phyloP scores from a whole-genome alignment of 805 yeast species.

The Yarrowia yakushimensis region DNA sequence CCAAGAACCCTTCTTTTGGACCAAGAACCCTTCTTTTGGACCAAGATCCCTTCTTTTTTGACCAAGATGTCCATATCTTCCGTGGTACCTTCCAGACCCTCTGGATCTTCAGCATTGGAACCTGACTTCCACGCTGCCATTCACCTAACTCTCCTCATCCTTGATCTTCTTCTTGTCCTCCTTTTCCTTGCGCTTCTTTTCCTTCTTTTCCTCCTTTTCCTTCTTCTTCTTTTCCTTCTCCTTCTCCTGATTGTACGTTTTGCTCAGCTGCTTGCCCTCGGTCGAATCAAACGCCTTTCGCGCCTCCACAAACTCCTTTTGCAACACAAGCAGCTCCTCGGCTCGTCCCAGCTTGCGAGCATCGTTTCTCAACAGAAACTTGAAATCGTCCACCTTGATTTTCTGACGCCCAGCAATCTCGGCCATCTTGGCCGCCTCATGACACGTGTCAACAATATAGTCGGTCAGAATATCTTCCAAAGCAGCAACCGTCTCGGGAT shows the following conservation, averaged over 20 bases:
- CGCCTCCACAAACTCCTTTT: slow-evolving; percentile 61
- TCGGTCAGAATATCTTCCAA: slow-evolving; percentile 65
- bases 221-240: slow-evolving; percentile 34
- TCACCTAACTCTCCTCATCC: background rate
- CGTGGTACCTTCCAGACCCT: no score
- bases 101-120: no score
- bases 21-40: no score
- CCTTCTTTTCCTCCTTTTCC: slow-evolving; percentile 33
- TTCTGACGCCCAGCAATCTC: slow-evolving; percentile 54
- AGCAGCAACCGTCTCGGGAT: slow-evolving; percentile 60
- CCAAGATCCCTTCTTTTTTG: no score
- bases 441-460: slow-evolving; percentile 60
- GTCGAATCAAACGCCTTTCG: slow-evolving; percentile 63
- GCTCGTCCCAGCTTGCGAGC: slow-evolving; percentile 66
- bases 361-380: slow-evolving; percentile 64
- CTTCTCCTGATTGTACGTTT: slow-evolving; percentile 32
- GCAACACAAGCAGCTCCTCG: slow-evolving; percentile 57
- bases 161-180: slow-evolving; percentile 32
- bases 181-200: slow-evolving; percentile 37
- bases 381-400: slow-evolving; percentile 68
- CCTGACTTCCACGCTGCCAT: no score
- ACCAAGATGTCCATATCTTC: no score
- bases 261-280: slow-evolving; percentile 46
- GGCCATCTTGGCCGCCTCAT: slow-evolving; percentile 51
- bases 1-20: no score